Percentiles rank a stretch among this genome's conserved stretches.
These are phyloP conservation scores for Kwoniella shivajii DNA, from an alignment of 1,284 basidiomycete species.

Conservation along the genomic window DNA sequence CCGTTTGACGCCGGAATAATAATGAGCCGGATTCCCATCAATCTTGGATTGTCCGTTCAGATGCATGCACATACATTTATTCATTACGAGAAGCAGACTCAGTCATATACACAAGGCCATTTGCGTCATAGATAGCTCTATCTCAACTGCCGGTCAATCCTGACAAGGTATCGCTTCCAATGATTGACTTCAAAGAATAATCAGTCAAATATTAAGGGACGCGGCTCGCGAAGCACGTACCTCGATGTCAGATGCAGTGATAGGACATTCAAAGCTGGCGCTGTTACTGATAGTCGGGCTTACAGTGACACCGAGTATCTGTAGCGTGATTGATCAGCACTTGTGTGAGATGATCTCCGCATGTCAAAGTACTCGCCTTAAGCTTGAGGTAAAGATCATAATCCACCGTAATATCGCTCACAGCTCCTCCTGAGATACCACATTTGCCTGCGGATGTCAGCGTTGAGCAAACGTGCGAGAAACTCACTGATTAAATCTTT, in stretches of 20 bases:
- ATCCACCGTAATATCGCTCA: conserved; percentile 64
- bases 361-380: conserved; percentile 21
- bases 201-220: not conserved
- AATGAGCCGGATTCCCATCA: not conserved
- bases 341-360: not conserved
- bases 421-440: conserved; percentile 59
- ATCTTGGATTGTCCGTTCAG: not conserved
- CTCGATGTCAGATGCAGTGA: conserved; percentile 53
- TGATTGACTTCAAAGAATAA: conserved; percentile 13
- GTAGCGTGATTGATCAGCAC: conserved; percentile 55
- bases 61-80: not conserved
- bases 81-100: no score
- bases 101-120: no score
- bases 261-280: conserved; percentile 70
- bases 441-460: conserved; percentile 65
- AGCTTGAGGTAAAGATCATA: conserved; percentile 59
- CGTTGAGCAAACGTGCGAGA: not conserved
- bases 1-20: conserved; percentile 1
- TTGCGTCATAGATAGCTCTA: no score
- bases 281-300: conserved; percentile 68
- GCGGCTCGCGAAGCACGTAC: conserved; percentile 34
- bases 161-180: conserved; percentile 10
- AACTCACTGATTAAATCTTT: conserved; percentile 57
- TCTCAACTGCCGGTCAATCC: no score
- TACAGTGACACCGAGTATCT: conserved; percentile 68